These are phyloP conservation scores for Scutellaria galericulata DNA, from an alignment of 257 asterid genomes.

Conservation along the genomic window DNA sequence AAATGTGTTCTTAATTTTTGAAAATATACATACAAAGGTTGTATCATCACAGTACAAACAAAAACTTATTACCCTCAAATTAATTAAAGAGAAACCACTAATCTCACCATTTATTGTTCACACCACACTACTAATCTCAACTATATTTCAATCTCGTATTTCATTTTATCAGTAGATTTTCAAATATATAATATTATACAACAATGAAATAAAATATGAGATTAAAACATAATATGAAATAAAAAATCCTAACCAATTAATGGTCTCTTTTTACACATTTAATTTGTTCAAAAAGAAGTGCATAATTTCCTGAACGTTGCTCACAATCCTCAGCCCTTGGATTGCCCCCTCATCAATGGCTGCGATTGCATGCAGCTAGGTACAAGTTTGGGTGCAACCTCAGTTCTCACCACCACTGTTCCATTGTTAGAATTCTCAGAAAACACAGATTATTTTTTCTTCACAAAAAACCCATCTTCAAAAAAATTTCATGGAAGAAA, in stretches of 20 bases:
- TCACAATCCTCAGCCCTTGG: constrained; percentile 51
- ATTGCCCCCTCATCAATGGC: constrained; percentile 52
- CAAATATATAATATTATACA: no score
- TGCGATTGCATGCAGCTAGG: constrained; percentile 42
- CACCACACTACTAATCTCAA: no score
- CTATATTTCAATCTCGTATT: no score
- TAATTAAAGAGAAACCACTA: no score
- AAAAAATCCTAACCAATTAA: no score
- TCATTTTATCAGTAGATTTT: no score
- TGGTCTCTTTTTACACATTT: not conserved
- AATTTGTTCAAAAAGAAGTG: constrained; percentile 30
- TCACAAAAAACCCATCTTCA: constrained; percentile 17
- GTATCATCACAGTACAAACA: no score
- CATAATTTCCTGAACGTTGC: constrained; percentile 36
- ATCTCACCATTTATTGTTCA: no score
- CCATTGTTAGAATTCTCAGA: constrained; percentile 2
- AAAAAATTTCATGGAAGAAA: constrained; percentile 49
- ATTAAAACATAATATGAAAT: not conserved
- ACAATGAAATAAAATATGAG: no score
- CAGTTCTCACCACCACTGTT: constrained; percentile 28
- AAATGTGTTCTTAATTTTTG: no score
- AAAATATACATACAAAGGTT: no score
- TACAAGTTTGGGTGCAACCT: constrained; percentile 38
- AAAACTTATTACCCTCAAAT: no score
- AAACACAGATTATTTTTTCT: constrained; percentile 31